These are phyloP conservation scores for Cyclotella choctawhatcheeana DNA, from an alignment of 108 stramenopile species.

Conservation along the genomic window DNA sequence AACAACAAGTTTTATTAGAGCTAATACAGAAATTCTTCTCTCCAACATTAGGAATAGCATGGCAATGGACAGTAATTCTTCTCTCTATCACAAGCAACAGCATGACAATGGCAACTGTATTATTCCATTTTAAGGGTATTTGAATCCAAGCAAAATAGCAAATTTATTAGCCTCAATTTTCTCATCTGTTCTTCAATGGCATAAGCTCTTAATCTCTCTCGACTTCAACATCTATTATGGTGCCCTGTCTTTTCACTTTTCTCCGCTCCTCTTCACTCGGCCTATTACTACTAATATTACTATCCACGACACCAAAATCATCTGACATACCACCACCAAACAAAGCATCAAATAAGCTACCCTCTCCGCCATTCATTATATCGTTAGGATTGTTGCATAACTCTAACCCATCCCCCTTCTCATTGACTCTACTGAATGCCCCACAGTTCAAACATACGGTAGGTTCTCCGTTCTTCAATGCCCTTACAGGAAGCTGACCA, in stretches of 20 bases:
- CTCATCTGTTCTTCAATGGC: neutral
- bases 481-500: conserved; percentile 55
- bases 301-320: conserved; percentile 32
- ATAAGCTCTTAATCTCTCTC: conserved; percentile 51
- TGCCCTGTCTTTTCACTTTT: conserved; percentile 56
- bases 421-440: conserved; percentile 52
- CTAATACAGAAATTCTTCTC: too few species aligned
- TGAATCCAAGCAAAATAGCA: neutral
- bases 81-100: too few species aligned
- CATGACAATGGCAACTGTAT: too few species aligned
- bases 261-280: conserved; percentile 29
- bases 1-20: too few species aligned
- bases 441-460: conserved; percentile 76
- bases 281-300: conserved; percentile 18
- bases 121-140: neutral
- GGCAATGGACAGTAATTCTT: too few species aligned
- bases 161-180: neutral
- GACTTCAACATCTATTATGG: conserved; percentile 80
- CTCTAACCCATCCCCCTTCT: conserved; percentile 52
- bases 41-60: too few species aligned
- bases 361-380: conserved; percentile 48
- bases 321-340: conserved; percentile 38
- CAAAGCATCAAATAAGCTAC: conserved; percentile 53
- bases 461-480: conserved; percentile 58
- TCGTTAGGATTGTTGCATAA: conserved; percentile 55